Evolutionary conservation across 768 basidiomycete species (phyloP), one percentile per base, ranked within the genome.

Genomic region (Mrakia hoshinonis): DNA sequence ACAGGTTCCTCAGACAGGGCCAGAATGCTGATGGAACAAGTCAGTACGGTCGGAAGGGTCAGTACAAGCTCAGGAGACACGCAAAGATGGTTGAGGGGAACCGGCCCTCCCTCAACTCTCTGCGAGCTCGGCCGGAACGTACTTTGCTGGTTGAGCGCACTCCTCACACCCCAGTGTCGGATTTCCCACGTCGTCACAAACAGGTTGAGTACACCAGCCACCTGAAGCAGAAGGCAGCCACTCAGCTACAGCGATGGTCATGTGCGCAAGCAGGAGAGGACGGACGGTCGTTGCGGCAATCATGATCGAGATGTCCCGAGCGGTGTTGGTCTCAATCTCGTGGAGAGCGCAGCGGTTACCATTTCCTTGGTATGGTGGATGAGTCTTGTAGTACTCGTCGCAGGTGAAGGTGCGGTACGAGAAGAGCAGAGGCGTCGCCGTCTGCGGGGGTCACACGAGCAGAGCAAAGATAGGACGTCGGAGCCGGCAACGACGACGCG

Each of bases 361-460:
- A 0, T 15, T 29, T 9, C 66, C 75, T 26, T 62, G 39, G 48
- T 67, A 76, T 1, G 60, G 69, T 2, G 51, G 38, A 47, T 75
- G 75, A 15, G 70, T 66, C 68, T 71, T 68, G 68, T 79, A 78
- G 43, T 75, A 77, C 24, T 74, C 76, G 3, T 80, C 76, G 67
- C 79, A 79, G 2, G 77, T 73, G 73, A 79, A 76, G 11, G 73
- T 68, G 11, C 77, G 55, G 72, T 77, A 77, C 1, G 76, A 68
- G 67, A 77, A 79, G 38, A 79, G 73, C 15, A 79, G 48, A 3
- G 77, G 75, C 0, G 79, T 78, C 6, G 77, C 75, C 12, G 78
- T 79, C 52, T 64, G n/a, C 36, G 48, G 22, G n/a, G 26, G 58
- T 4, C 22, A n/a, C 6, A 26, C 38, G 22, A 52, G 22, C 13